Base-by-base conservation (phyloP, 2,329 filamentous ascomycete species). In the Epicoccum sorghinum region DNA sequence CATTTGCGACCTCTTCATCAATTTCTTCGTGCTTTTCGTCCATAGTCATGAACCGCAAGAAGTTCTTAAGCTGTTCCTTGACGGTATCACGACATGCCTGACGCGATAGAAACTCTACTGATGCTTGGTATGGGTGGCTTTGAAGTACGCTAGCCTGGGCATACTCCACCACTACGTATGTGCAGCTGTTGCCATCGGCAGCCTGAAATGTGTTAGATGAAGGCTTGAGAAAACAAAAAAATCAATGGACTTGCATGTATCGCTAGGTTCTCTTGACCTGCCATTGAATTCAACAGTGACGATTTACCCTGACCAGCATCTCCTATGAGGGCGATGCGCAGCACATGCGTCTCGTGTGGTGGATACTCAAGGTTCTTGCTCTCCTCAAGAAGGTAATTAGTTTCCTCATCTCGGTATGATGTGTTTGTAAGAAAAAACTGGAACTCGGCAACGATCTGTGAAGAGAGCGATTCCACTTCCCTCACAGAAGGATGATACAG, bases 301-400 rank as follows among this genome's bases (percentile, higher is more conserved):
- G 64, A 66, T 32, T 66, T 66, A 13, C 60, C 64, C 13, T 47
- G 41, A 13, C 61, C 61, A 35, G 60, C 55, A 24, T 63, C 60
- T 14, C 64, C 62, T n/a, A 56, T 33, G 1, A 66, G 41, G 30
- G 56, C 58, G 4, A 66, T 41, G 0, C 50, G 54, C 3, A 61
- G 27, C 0, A 43, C 33, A 41, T 24, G 4, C 52, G 38, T 24
- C 9, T 48, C 46, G 13, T 48, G 46, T 12, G 46, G 46, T n/a
- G 46, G 46, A 10, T 48, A 38, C 6, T 41, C 37, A 4, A 48
- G 46, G 1, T 8, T 23, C 30, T 42, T 48, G 23, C 12, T 32
- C 38, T 63, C 38, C 2, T 55, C 27, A 13, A 38, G 35, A 0
- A 66, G 52, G 32, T 58, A 44, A 0, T 29, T 40, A 1, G 47